A percentile compares a stretch with the other conserved stretches of the same genome.
Evolutionary conservation across 208 protist genomes (phyloP).

Genomic region (Naegleria fowleri): DNA sequence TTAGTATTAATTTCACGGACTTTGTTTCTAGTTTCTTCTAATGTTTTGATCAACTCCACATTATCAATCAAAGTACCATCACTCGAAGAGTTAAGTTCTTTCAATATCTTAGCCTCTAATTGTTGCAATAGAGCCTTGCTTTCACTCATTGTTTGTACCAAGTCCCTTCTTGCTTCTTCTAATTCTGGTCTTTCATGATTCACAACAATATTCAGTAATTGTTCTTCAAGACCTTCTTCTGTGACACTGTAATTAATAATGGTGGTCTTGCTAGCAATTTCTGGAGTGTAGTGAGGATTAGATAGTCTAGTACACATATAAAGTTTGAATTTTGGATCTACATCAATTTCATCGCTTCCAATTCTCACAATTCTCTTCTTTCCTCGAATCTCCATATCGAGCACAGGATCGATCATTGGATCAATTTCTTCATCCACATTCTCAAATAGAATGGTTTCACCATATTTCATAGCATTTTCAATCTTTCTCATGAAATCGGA

Average conservation of each 20-base stretch:
- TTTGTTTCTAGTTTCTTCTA: conserved; percentile 96
- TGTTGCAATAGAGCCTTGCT: conserved; percentile 90
- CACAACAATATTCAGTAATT: conserved; percentile 97
- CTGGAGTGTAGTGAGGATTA: conserved; percentile 96
- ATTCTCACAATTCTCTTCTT: conserved; percentile 75
- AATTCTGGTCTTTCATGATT: conserved; percentile 90
- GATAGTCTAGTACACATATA: conserved; percentile 95
- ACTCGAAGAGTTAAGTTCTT: conserved; percentile 81
- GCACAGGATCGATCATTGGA: conserved; percentile 94
- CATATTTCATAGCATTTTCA: conserved; percentile 93
- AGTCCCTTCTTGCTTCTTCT: conserved; percentile 83
- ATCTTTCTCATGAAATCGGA: conserved; percentile 93
- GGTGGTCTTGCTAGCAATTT: conserved; percentile 92
- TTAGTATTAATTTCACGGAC: conserved; percentile 90
- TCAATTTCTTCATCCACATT: conserved; percentile 97
- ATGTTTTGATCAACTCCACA: conserved; percentile 91
- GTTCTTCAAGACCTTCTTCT: conserved; percentile 90
- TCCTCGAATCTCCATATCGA: conserved; percentile 76
- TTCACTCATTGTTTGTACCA: conserved; percentile 93
- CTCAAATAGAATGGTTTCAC: conserved; percentile 96
- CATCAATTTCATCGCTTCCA: conserved; percentile 93
- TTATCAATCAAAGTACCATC: conserved; percentile 98
- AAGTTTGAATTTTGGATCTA: conserved; percentile 93
- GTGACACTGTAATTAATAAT: conserved; percentile 99
- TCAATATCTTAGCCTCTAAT: conserved; percentile 95